Evolutionary conservation across 1,139 yeast genomes (phyloP), one percentile per base, ranked within the genome.

Genomic region (Lodderomyces theae): DNA sequence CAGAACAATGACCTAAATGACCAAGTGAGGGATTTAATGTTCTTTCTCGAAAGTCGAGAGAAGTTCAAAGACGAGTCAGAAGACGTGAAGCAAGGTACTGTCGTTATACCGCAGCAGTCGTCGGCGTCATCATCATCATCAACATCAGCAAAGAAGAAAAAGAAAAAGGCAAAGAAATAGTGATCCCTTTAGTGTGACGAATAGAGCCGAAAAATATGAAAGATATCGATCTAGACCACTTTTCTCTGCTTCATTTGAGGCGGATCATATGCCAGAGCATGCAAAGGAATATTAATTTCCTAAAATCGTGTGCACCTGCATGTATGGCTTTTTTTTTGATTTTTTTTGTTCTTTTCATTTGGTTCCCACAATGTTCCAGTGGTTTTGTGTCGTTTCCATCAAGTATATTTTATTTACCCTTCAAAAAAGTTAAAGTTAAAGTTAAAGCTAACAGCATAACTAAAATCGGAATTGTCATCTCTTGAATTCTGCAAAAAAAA

Each of bases 1-100:
- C 66, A 74, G 42, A 80, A 77, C 24, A 60, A 59, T 18, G 86
- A 79, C 2, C 61, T 87, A 36, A 60, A 72, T 38, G 94, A 85
- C 29, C 94, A 87, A 57, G 80, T 85, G 3, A 76, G 74, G 30
- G 96, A 89, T 57, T 61, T 89, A 43, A 86, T 88, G 96, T 84
- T 86, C 49, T 86, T 72, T 56, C 65, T 88, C 39, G 94, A 86
- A 46, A 75, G 86, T 3, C 86, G 77, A 54, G 85, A 81, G 42
- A 85, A 82, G 58, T 75, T 87, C 51, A 77, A 81, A 51, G 75
- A 80, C 54, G 84, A 86, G 18, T 74, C 80, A 2, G 84, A 82
- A 13, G 90, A 82, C 34, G 81, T 84, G 11, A 77, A 69, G 49
- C 84, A 87, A 46, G 95, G 95, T 0, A 77, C 82, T 2, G 65